Percentiles rank a stretch among this genome's conserved stretches.
Conservation (phyloP, 345 rosid genomes). For the Corchorus capsularis region DNA sequence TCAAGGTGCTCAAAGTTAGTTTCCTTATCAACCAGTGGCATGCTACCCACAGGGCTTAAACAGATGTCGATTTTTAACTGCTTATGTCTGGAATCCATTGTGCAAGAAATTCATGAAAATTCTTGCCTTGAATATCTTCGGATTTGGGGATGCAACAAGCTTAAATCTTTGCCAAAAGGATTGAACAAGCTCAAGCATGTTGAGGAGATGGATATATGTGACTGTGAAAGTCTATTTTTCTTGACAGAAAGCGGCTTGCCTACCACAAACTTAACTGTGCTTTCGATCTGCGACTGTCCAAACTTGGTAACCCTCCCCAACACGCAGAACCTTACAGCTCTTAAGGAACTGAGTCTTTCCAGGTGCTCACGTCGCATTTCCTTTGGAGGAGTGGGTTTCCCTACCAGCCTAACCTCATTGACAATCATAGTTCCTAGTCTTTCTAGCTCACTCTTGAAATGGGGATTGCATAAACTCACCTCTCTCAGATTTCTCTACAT, state of each 20-base stretch:
- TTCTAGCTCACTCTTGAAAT: background rate
- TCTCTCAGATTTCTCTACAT: background rate
- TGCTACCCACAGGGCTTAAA: background rate
- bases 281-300: background rate
- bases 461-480: conserved; percentile 17
- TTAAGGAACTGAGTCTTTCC: background rate
- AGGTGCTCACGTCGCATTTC: background rate
- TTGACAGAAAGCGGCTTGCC: conserved; percentile 3
- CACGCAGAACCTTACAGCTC: background rate
- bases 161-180: conserved; percentile 1
- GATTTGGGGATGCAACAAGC: background rate
- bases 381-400: conserved; percentile 1
- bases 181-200: conserved; percentile 16
- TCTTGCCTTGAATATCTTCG: background rate
- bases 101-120: background rate
- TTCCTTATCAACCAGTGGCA: conserved; percentile 12
- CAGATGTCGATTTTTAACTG: background rate
- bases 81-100: background rate
- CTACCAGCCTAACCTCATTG: conserved; percentile 2
- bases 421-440: background rate
- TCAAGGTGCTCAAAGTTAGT: background rate
- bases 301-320: background rate
- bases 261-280: background rate
- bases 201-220: background rate
- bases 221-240: background rate